A percentile compares a stretch with the other conserved stretches of the same genome.
These are phyloP conservation scores for Onygenales sp. DNA, from an alignment of 2,329 filamentous ascomycete species.

Conservation along the genomic window DNA sequence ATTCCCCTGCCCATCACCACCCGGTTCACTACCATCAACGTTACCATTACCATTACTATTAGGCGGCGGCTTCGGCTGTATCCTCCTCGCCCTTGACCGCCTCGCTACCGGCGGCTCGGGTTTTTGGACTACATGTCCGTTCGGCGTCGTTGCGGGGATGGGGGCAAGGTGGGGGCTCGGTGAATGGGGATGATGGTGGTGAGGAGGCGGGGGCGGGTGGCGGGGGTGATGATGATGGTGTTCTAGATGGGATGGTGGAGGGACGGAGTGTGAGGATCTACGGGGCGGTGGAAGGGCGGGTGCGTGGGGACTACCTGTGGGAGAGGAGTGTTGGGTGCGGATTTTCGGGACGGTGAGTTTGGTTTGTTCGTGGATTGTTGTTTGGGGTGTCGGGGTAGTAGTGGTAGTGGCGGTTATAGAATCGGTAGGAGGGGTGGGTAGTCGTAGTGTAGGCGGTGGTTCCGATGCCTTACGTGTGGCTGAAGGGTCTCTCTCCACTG, in stretches of 20 bases:
- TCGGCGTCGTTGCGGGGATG: constrained; percentile 4
- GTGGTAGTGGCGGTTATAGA: neutral
- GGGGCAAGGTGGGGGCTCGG: neutral
- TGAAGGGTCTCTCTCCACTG: neutral
- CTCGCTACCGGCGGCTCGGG: constrained; percentile 14
- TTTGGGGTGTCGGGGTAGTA: neutral
- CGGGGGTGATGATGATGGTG: constrained; percentile 10
- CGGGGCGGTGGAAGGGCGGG: constrained; percentile 33
- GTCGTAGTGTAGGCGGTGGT: neutral
- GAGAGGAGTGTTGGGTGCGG: neutral
- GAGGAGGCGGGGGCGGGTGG: constrained; percentile 8
- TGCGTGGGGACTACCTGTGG: constrained; percentile 14
- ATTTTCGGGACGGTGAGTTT: constrained; percentile 1
- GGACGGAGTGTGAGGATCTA: constrained; percentile 24
- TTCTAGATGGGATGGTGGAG: constrained; percentile 9
- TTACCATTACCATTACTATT: no score
- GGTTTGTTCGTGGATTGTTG: neutral
- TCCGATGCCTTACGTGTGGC: constrained; percentile 5
- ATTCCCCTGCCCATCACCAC: no score
- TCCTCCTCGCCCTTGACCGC: no score
- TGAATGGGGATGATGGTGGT: constrained; percentile 4
- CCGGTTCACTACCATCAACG: no score
- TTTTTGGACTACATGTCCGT: neutral
- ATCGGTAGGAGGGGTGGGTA: constrained; percentile 1
- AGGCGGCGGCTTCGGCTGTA: no score